These are phyloP conservation scores for Fomitopsis betulina DNA, from an alignment of 1,284 basidiomycete genomes.

Conservation along the genomic window DNA sequence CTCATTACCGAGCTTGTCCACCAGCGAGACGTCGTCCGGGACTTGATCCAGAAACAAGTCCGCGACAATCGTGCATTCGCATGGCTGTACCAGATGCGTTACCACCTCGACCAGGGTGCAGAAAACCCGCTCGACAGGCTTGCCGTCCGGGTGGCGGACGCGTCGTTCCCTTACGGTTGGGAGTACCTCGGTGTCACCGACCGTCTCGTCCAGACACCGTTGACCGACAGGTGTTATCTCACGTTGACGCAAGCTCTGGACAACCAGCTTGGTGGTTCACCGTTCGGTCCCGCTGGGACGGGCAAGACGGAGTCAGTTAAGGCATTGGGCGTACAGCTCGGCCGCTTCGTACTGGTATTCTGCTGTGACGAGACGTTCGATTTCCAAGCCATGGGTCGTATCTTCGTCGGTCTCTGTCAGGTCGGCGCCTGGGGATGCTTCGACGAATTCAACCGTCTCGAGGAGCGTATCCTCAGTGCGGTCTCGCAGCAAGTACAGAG, in stretches of 20 bases:
- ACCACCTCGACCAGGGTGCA: slow-evolving; percentile 76
- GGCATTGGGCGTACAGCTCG: slow-evolving; percentile 95
- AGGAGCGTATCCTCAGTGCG: slow-evolving; percentile 96
- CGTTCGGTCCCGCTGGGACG: slow-evolving; percentile 98
- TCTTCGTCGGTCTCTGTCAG: slow-evolving; percentile 97
- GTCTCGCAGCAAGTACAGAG: slow-evolving; percentile 99
- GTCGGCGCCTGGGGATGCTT: slow-evolving; percentile 99
- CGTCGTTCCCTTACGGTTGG: slow-evolving; percentile 96
- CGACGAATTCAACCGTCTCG: slow-evolving; percentile 97
- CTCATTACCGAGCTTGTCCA: slow-evolving; percentile 99
- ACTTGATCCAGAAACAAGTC: slow-evolving; percentile 69
- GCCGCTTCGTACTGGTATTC: slow-evolving; percentile 97
- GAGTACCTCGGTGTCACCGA: slow-evolving; percentile 98
- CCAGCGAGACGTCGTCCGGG: slow-evolving; percentile 90
- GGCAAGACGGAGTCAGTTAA: slow-evolving; percentile 99
- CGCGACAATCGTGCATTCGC: slow-evolving; percentile 72
- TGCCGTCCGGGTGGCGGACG: slow-evolving; percentile 84
- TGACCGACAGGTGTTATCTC: slow-evolving; percentile 97
- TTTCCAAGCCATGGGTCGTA: slow-evolving; percentile 99
- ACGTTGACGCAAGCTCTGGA: slow-evolving; percentile 96
- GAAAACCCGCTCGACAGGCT: slow-evolving; percentile 81
- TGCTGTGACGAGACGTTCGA: slow-evolving; percentile 99
- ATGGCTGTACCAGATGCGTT: slow-evolving; percentile 99
- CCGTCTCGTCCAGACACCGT: slow-evolving; percentile 94
- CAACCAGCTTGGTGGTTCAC: slow-evolving; percentile 92